phyloP scores from a whole-genome alignment of 495 filamentous ascomycete species.

The Baudoinia panamericana region DNA sequence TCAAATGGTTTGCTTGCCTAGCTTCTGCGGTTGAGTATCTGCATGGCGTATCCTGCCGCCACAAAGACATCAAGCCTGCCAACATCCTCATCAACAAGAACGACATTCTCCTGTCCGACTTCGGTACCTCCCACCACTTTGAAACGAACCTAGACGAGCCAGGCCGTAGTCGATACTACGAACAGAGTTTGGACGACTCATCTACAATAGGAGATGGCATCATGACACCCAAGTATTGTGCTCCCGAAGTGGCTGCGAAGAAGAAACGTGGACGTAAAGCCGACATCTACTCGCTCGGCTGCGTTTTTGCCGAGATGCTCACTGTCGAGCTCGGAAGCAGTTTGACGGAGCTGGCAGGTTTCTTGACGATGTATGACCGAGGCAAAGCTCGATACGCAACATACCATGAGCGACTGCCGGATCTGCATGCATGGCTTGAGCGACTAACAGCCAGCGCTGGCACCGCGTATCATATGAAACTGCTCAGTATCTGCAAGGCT shows the following conservation, averaged over 20 bases:
- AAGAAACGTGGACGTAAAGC: background rate
- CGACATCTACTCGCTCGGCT: constrained; percentile 1
- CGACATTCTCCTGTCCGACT: constrained; percentile 4
- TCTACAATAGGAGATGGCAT: too few species aligned
- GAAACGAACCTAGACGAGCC: background rate
- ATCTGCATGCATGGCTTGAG: too few species aligned
- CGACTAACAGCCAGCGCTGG: too few species aligned
- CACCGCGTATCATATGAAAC: too few species aligned
- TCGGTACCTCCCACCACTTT: constrained; percentile 3
- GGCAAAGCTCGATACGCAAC: too few species aligned
- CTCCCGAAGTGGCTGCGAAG: background rate
- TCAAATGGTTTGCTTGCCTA: background rate
- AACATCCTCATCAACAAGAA: constrained; percentile 6
- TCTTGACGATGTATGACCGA: too few species aligned
- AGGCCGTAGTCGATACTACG: background rate
- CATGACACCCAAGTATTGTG: constrained; percentile 1
- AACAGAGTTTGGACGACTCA: too few species aligned
- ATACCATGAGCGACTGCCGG: too few species aligned
- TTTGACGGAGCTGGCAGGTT: too few species aligned
- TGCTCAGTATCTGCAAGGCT: too few species aligned
- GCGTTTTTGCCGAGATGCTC: background rate
- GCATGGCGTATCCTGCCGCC: background rate
- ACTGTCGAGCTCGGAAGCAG: background rate
- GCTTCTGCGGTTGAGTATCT: background rate
- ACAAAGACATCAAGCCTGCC: constrained; percentile 10